These are phyloP conservation scores for Naganishia friedmannii DNA, from an alignment of 768 basidiomycete species.

Conservation along the genomic window DNA sequence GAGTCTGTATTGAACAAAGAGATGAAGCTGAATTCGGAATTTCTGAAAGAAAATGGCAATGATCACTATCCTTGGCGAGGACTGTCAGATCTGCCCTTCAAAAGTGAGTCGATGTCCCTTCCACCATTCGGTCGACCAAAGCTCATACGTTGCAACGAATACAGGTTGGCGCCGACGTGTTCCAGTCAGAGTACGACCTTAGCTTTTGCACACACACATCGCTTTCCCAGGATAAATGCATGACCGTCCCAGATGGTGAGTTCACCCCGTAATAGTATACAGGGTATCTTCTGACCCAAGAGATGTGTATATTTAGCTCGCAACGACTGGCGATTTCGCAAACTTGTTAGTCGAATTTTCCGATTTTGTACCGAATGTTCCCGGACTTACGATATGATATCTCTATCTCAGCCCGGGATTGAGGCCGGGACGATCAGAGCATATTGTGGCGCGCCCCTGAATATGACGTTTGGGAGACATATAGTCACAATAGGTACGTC, in stretches of 20 bases:
- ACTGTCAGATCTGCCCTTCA: conserved; percentile 15
- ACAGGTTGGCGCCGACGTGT: conserved; percentile 23
- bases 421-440: conserved; percentile 31
- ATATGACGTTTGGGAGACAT: conserved; percentile 36
- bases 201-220: conserved; percentile 47
- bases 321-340: conserved; percentile 47
- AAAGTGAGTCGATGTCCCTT: not conserved
- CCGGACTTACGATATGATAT: not conserved
- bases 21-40: not conserved
- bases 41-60: conserved; percentile 9
- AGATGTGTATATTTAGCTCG: not conserved
- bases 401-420: not conserved
- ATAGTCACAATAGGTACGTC: conserved; percentile 37
- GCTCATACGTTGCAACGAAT: not conserved
- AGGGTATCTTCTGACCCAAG: not conserved
- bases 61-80: conserved; percentile 15
- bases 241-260: conserved; percentile 40
- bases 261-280: not conserved
- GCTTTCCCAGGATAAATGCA: conserved; percentile 36
- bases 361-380: conserved; percentile 27
- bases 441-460: conserved; percentile 46
- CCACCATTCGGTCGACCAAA: not conserved
- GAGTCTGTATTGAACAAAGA: no score
- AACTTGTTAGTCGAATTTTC: conserved; percentile 38
- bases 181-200: conserved; percentile 35